A percentile compares a stretch with the other conserved stretches of the same genome.
phyloP scores from a whole-genome alignment of 768 basidiomycete species.

The Suillus variegatus region DNA sequence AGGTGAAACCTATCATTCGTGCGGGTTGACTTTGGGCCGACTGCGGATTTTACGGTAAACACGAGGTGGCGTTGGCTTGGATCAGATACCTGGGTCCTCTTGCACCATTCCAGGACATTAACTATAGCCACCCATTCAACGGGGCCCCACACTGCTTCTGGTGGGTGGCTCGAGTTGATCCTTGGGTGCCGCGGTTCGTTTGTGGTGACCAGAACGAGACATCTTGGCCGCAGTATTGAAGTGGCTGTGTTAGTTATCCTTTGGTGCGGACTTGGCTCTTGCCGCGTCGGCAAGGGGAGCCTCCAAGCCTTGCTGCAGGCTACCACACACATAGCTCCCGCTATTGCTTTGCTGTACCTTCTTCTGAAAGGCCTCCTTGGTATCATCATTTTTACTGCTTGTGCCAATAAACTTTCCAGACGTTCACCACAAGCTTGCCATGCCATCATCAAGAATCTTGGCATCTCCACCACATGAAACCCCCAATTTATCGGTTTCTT shows the following conservation, averaged over 20 bases:
- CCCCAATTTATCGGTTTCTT: slow-evolving; percentile 76
- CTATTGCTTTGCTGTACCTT: slow-evolving; percentile 13
- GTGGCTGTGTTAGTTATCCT: too few relatives aligned
- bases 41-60: background rate
- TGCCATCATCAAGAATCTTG: slow-evolving; percentile 23
- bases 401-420: slow-evolving; percentile 24
- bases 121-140: too few relatives aligned
- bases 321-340: background rate
- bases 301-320: too few relatives aligned
- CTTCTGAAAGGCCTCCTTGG: slow-evolving; percentile 13
- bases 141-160: background rate
- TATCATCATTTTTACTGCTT: slow-evolving; percentile 23
- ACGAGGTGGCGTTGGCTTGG: background rate
- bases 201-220: too few relatives aligned
- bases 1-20: background rate
- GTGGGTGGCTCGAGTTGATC: too few relatives aligned
- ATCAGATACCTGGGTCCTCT: background rate
- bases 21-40: background rate
- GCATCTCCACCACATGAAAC: slow-evolving; percentile 3
- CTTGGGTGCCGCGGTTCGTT: too few relatives aligned
- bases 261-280: background rate
- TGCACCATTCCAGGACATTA: background rate
- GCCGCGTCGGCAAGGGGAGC: too few relatives aligned
- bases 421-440: slow-evolving; percentile 22
- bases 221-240: too few relatives aligned